Conservation (phyloP, 2,329 filamentous ascomycete genomes). For the Cordyceps cateniannulata region DNA sequence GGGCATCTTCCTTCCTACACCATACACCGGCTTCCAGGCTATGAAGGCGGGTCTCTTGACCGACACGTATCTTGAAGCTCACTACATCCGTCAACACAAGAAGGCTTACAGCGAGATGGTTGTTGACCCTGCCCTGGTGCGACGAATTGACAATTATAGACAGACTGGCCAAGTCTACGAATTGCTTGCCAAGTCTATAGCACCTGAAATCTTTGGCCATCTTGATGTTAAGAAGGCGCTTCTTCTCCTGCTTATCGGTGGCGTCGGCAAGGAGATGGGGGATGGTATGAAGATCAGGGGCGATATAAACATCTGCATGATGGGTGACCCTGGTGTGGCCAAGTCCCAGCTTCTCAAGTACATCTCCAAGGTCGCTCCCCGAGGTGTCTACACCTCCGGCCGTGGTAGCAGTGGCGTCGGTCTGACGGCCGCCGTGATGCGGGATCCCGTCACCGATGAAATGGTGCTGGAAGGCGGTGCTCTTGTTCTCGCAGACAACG, state of each 20-base stretch:
- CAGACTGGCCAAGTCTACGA: constrained; percentile 91
- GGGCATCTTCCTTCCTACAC: constrained; percentile 92
- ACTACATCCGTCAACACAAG: constrained; percentile 92
- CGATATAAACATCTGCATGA: constrained; percentile 96
- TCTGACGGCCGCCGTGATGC: constrained; percentile 77
- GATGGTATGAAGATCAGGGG: constrained; percentile 99
- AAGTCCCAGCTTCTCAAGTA: constrained; percentile 98
- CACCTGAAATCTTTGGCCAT: constrained; percentile 94
- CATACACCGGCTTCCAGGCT: constrained; percentile 97
- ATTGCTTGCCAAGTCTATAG: constrained; percentile 90
- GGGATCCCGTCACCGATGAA: constrained; percentile 75
- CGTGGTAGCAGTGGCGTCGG: constrained; percentile 76
- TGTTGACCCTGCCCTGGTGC: constrained; percentile 71
- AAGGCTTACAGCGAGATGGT: constrained; percentile 93
- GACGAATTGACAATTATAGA: constrained; percentile 78
- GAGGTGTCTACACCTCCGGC: constrained; percentile 78
- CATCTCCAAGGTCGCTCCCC: constrained; percentile 94
- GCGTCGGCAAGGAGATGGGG: constrained; percentile 92
- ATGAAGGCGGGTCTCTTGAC: constrained; percentile 94
- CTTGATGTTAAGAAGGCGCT: constrained; percentile 97
- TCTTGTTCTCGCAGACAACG: constrained; percentile 73
- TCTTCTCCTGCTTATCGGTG: constrained; percentile 88
- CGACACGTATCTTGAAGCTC: constrained; percentile 93
- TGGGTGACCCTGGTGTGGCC: constrained; percentile 99
- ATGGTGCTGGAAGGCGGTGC: constrained; percentile 80